phyloP scores from a whole-genome alignment of 2,329 filamentous ascomycete genomes.

The Ceratocystis destructans region DNA sequence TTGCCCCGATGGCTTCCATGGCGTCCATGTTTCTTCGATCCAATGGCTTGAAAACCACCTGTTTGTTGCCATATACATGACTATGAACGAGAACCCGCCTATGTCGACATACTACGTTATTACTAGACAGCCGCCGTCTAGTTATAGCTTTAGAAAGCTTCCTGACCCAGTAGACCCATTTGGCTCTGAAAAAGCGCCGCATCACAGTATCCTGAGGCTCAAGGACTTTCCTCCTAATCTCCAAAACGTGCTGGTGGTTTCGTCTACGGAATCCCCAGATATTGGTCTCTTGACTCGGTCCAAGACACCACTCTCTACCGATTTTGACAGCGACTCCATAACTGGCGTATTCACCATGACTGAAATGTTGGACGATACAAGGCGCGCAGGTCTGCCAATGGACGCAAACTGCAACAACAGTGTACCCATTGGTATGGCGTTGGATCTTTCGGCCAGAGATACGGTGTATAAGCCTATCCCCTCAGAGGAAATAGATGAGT shows the following conservation, averaged over 20 bases:
- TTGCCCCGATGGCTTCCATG: slow-evolving; percentile 51
- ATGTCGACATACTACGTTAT: slow-evolving; percentile 68
- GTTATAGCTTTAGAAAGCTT: slow-evolving; percentile 60
- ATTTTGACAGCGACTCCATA: slow-evolving; percentile 44
- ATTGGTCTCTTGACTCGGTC: slow-evolving; percentile 67
- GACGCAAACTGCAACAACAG: slow-evolving; percentile 51
- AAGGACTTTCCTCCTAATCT: slow-evolving; percentile 68
- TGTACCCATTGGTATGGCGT: slow-evolving; percentile 59
- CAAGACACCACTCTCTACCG: slow-evolving; percentile 49
- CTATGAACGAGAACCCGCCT: slow-evolving; percentile 42
- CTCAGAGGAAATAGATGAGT: slow-evolving; percentile 61
- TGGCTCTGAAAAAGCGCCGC: slow-evolving; percentile 50
- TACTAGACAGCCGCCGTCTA: slow-evolving; percentile 45
- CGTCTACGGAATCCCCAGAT: slow-evolving; percentile 67
- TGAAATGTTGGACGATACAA: slow-evolving; percentile 57
- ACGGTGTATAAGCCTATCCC: slow-evolving; percentile 66
- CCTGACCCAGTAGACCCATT: slow-evolving; percentile 62
- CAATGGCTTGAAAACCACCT: slow-evolving; percentile 80
- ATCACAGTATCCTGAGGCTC: slow-evolving; percentile 65
- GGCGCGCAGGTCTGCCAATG: slow-evolving; percentile 62
- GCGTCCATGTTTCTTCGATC: slow-evolving; percentile 64
- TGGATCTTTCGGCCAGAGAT: slow-evolving; percentile 75
- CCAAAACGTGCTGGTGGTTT: slow-evolving; percentile 66
- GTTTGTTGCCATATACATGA: slow-evolving; percentile 70
- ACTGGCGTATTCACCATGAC: slow-evolving; percentile 60